A percentile compares a stretch with the other conserved stretches of the same genome.
Evolutionary conservation across 2,329 filamentous ascomycete genomes (phyloP).

Genomic region (Aureobasidium vineae): DNA sequence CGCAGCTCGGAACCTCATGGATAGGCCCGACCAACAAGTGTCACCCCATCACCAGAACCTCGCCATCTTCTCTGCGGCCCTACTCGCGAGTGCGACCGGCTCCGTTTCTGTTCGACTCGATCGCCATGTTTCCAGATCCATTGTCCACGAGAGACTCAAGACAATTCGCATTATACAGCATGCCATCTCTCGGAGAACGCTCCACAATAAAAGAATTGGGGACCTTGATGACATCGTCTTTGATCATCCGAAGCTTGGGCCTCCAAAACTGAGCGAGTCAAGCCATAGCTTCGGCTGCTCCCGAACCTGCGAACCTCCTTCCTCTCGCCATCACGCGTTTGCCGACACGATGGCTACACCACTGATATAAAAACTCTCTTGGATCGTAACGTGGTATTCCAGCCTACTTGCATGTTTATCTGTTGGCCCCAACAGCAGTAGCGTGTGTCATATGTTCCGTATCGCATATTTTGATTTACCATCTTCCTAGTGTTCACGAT

Average conservation of each 20-base stretch:
- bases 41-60: constrained; percentile 17
- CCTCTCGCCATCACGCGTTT: constrained; percentile 12
- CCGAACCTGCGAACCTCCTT: neutral
- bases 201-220: neutral
- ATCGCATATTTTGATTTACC: neutral
- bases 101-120: neutral
- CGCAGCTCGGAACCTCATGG: neutral
- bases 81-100: constrained; percentile 6
- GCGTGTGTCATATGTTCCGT: neutral
- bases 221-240: constrained; percentile 3
- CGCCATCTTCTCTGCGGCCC: constrained; percentile 11
- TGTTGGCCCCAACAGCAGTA: neutral
- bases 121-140: neutral
- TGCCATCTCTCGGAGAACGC: neutral
- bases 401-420: neutral
- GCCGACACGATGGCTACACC: neutral
- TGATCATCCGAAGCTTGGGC: neutral
- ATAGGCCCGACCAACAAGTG: constrained; percentile 14
- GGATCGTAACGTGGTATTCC: neutral
- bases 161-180: neutral
- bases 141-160: neutral
- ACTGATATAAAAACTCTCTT: neutral
- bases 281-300: constrained; percentile 5
- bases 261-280: neutral
- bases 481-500: too few relatives aligned